Percentiles rank a stretch among this genome's conserved stretches.
These are phyloP conservation scores for Cucumis hystrix DNA, from an alignment of 306 rosid species.

Conservation along the genomic window DNA sequence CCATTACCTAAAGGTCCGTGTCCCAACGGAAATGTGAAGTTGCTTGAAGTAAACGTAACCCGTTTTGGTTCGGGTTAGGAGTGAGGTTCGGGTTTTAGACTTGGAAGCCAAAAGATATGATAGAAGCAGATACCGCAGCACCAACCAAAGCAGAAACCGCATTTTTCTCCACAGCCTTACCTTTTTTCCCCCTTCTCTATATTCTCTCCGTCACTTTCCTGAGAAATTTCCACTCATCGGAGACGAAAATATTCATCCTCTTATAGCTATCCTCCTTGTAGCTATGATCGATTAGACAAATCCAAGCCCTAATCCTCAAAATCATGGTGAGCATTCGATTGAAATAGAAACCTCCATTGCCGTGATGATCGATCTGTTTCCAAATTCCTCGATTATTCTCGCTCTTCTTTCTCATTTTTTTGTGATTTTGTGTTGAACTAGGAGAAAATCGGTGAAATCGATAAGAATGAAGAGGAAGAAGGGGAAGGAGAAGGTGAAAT, in stretches of 20 bases:
- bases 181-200: not conserved
- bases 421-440: constrained; percentile 5
- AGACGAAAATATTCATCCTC: not conserved
- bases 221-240: not conserved
- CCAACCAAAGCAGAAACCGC: not conserved
- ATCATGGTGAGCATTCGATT: constrained; percentile 29
- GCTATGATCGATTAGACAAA: not conserved
- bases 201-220: constrained; percentile 5
- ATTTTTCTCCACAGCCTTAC: not conserved
- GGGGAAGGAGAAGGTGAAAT: constrained; percentile 16
- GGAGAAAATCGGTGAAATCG: constrained; percentile 21
- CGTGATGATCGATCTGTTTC: not conserved
- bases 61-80: not conserved
- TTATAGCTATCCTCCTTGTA: not conserved
- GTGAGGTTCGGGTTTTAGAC: not conserved
- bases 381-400: not conserved
- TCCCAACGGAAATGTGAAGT: too few relatives aligned
- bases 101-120: not conserved
- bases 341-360: not conserved
- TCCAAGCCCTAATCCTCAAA: constrained; percentile 5
- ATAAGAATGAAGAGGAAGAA: not conserved
- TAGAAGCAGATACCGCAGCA: not conserved
- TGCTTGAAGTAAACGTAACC: not conserved
- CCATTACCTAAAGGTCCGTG: too few relatives aligned
- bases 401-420: not conserved